phyloP scores from a whole-genome alignment of 768 basidiomycete species.

The Collybiopsis confluens region DNA sequence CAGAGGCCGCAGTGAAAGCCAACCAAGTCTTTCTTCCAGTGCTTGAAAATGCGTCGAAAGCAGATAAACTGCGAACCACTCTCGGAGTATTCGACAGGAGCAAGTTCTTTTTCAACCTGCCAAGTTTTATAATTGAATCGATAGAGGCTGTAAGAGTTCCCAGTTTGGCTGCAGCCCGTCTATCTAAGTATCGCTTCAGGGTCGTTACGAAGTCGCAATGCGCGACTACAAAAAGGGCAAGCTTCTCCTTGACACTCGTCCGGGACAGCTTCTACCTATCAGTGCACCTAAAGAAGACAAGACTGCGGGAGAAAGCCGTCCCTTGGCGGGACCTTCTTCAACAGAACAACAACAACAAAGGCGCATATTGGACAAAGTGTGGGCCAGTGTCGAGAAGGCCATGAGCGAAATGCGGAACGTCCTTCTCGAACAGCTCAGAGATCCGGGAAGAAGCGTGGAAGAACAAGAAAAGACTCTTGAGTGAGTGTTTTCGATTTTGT shows the following conservation, averaged over 20 bases:
- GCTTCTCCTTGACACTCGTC: constrained; percentile 83
- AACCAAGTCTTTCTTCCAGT: constrained; percentile 96
- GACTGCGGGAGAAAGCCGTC: constrained; percentile 19
- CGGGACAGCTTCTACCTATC: constrained; percentile 75
- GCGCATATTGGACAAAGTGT: constrained; percentile 93
- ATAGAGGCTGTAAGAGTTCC: constrained; percentile 72
- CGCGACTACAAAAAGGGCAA: constrained; percentile 98
- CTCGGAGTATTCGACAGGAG: constrained; percentile 94
- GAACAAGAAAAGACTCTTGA: constrained; percentile 98
- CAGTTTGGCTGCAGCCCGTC: not conserved
- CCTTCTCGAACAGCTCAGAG: constrained; percentile 75
- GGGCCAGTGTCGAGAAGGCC: constrained; percentile 91
- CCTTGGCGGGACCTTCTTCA: constrained; percentile 36
- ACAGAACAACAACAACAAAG: constrained; percentile 75
- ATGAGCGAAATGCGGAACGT: constrained; percentile 87
- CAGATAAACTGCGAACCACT: constrained; percentile 87
- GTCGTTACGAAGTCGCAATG: constrained; percentile 89
- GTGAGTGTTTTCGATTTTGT: constrained; percentile 38
- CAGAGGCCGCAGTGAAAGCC: constrained; percentile 89
- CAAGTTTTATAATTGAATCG: constrained; percentile 80
- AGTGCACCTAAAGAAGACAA: constrained; percentile 38
- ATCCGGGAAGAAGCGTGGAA: constrained; percentile 75
- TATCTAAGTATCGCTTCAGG: constrained; percentile 41
- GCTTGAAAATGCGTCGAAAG: constrained; percentile 92
- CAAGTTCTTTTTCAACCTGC: constrained; percentile 99